These are phyloP conservation scores for Komagataea norvegica DNA, from an alignment of 1,139 yeast genomes.

Conservation along the genomic window DNA sequence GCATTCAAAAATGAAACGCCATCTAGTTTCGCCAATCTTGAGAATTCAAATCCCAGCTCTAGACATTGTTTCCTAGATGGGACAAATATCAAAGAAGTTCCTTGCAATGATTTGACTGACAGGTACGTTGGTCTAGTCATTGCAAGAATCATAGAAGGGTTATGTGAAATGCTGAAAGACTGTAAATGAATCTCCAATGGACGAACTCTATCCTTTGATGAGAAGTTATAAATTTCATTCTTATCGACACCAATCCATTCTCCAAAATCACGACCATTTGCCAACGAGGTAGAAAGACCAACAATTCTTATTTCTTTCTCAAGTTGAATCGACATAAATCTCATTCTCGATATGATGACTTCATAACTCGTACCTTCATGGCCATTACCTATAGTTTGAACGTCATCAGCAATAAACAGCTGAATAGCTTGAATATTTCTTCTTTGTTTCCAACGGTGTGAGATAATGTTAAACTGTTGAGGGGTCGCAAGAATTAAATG, in stretches of 20 bases:
- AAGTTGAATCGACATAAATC: conserved; percentile 62
- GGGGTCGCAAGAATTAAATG: conserved; percentile 81
- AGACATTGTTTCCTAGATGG: conserved; percentile 53
- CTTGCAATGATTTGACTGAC: conserved; percentile 30
- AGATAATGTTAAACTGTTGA: conserved; percentile 61
- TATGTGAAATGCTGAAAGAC: conserved; percentile 41
- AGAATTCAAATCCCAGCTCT: conserved; percentile 45
- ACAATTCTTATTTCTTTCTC: conserved; percentile 55
- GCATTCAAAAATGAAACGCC: conserved; percentile 33
- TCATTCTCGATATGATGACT: conserved; percentile 60
- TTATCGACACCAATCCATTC: conserved; percentile 77
- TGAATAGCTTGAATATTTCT: conserved; percentile 66
- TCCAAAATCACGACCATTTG: conserved; percentile 74
- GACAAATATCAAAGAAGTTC: conserved; percentile 48
- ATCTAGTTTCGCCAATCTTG: conserved; percentile 35
- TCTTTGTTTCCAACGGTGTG: conserved; percentile 80
- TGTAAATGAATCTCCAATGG: conserved; percentile 60
- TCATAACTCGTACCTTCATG: conserved; percentile 62
- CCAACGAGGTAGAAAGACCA: conserved; percentile 62
- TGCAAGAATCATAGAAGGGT: conserved; percentile 46
- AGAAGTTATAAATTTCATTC: conserved; percentile 61
- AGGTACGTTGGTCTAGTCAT: conserved; percentile 48
- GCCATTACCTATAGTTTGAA: conserved; percentile 64
- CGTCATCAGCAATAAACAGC: conserved; percentile 67
- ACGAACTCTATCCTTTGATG: conserved; percentile 53